Base-by-base conservation (phyloP, 805 yeast genomes). In the Blastobotrys peoriensis region DNA sequence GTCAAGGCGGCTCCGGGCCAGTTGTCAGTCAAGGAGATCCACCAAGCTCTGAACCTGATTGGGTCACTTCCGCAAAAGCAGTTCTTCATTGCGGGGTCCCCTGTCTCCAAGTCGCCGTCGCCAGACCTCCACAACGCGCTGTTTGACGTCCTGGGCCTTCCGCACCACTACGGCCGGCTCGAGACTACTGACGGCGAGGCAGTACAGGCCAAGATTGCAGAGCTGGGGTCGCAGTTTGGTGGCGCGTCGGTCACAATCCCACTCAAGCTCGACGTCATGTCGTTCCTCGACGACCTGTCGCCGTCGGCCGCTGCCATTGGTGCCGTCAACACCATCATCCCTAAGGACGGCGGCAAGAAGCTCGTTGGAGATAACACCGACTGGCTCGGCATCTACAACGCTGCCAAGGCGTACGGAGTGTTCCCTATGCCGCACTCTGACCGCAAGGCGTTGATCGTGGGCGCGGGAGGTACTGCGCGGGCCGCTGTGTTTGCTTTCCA, bases 211-310 rank as follows among this genome's bases (percentile, higher is more conserved):
- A 64, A 73, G 37, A 61, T 88, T 44, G 67, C 78, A 46, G 62
- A 62, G 16, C 63, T 76, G 13, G 65, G 64, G 1, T 18, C 42
- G 5, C 59, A 67, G 5, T 83, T 93, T 57, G 98, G 98, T 38
- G 99, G 98, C n/a, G 79, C 85, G 50, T 89, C 95, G 3, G 86
- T 93, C 5, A 93, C 98, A 1, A 91, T 91, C 60, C 99, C 99
- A 3, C 70, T 91, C 60, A 93, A 93, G 62, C 59, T 87, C 44
- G 94, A 83, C 47, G 80, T 91, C 50, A 79, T 85, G 68, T 71
- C 79, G 53, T 75, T 76, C 52, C 73, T 83, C 51, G 70, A 72
- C 49, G 81, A 76, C 48, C 67, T 91, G 35, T 75, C 87, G 5
- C 82, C 76, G n/a, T 78, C 94, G 15, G 98, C 95, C 13, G 62